Evolutionary conservation across 345 rosid species (phyloP), one percentile per base, ranked within the genome.

Genomic region (Camelina laxa): DNA sequence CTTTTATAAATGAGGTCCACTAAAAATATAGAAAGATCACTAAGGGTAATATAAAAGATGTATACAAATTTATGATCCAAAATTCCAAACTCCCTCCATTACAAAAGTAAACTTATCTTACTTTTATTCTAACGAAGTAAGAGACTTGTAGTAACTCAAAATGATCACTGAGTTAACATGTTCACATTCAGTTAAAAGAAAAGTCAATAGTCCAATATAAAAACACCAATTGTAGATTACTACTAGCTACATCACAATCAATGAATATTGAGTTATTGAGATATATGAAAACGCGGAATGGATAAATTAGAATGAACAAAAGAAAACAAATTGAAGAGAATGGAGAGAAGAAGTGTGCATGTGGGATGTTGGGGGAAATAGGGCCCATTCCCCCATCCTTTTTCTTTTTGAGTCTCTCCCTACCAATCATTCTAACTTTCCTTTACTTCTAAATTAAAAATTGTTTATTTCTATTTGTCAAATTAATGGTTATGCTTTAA

Each of bases 351-450:
- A 60, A 53, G 39, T 68, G 69, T 60, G 75, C 80, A 69, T 69
- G 75, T 76, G 80, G 70, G 75, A 76, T 76, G 79, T 75, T 69
- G 80, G 75, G 27, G 24, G 10, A 31, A 68, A 68, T 20, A 75
- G 74, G 74, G 6, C 69, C 67, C 73, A 42, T 65, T 24, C 7
- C 15, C 21, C 44, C 53, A 36, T 48, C 4, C n/a, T 21, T 61
- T 59, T 53, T 42, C 17, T 35, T 53, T 63, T 30, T 38, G 13
- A 50, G 59, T 75, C 65, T 76, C 70, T 76, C 79, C 69, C 65
- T 76, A 76, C 75, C 80, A 68, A 76, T 69, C 70, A 76, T 76
- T 69, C 47, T 67, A 58, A 67, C 79, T 67, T 75, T 75, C 15
- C 63, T 47, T 36, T 39, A 27, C 69, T 60, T 60, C 13, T 58